Evolutionary conservation across 345 rosid genomes (phyloP).

Genomic region (Melaleuca alternifolia): DNA sequence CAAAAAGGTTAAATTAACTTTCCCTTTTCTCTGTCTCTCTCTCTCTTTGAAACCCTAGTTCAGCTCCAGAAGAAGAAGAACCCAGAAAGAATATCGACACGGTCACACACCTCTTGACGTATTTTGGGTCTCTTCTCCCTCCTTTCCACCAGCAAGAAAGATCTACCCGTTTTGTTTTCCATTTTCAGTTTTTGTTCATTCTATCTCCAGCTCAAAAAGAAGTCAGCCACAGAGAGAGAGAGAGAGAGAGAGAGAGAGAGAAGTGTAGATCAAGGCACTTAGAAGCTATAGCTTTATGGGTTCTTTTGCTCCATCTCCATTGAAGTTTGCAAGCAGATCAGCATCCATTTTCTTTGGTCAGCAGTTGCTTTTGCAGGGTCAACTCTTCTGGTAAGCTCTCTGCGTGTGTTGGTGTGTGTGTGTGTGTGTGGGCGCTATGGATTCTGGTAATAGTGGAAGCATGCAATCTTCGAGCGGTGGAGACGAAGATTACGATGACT

Average conservation of each 20-base stretch:
- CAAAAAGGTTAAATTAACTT: slow-evolving; percentile 11
- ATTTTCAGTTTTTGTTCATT: background rate
- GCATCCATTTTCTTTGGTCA: background rate
- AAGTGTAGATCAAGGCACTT: background rate
- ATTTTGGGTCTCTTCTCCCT: background rate
- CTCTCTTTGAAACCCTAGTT: slow-evolving; percentile 6
- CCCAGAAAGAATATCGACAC: background rate
- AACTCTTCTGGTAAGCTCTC: background rate
- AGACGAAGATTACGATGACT: slow-evolving; percentile 46
- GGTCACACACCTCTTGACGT: background rate
- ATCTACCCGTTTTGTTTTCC: background rate
- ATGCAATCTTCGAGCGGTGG: slow-evolving; percentile 68
- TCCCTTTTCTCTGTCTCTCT: slow-evolving; percentile 2
- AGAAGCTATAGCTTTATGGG: background rate
- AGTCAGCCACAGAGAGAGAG: background rate
- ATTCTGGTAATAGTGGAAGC: slow-evolving; percentile 74
- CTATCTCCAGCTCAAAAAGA: background rate
- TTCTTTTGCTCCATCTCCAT: background rate
- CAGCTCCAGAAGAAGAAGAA: slow-evolving; percentile 7
- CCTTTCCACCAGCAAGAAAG: background rate
- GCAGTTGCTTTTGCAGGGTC: background rate
- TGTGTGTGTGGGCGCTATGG: slow-evolving; percentile 24
- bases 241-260: background rate
- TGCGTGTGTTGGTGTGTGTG: background rate
- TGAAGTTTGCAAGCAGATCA: background rate